A percentile compares a stretch with the other conserved stretches of the same genome.
Evolutionary conservation across 2,329 filamentous ascomycete species (phyloP).

Genomic region (Colletotrichum siamense): DNA sequence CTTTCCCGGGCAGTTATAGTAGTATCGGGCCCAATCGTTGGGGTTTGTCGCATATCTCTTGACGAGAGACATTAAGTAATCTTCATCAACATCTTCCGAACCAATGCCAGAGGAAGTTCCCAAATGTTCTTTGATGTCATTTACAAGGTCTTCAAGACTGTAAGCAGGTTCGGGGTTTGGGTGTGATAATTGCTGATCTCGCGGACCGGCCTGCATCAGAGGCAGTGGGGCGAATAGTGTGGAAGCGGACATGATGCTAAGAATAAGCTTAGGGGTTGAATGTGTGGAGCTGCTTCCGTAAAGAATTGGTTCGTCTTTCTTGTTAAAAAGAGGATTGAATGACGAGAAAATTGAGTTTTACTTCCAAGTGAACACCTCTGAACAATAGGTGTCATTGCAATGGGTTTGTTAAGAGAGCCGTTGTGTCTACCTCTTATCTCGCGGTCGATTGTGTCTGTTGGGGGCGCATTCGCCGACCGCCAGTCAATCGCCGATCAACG

Average conservation of each 20-base stretch:
- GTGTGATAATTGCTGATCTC: neutral
- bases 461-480: neutral
- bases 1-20: neutral
- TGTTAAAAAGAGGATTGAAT: neutral
- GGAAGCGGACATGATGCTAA: neutral
- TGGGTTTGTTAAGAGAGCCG: neutral
- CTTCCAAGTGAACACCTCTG: neutral
- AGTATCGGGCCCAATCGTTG: neutral
- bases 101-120: neutral
- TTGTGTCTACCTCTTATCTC: neutral
- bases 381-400: neutral
- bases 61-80: neutral
- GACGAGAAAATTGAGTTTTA: neutral
- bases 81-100: neutral
- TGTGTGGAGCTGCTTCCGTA: neutral
- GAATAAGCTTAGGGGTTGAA: neutral
- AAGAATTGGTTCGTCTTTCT: neutral
- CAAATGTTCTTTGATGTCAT: neutral
- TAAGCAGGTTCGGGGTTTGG: neutral
- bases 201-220: neutral
- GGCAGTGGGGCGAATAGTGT: neutral
- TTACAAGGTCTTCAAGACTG: neutral
- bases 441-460: neutral
- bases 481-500: neutral
- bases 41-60: neutral